Percentiles rank a stretch among this genome's conserved stretches.
These are phyloP conservation scores for Mycena filopes DNA, from an alignment of 768 basidiomycete species.

Conservation along the genomic window DNA sequence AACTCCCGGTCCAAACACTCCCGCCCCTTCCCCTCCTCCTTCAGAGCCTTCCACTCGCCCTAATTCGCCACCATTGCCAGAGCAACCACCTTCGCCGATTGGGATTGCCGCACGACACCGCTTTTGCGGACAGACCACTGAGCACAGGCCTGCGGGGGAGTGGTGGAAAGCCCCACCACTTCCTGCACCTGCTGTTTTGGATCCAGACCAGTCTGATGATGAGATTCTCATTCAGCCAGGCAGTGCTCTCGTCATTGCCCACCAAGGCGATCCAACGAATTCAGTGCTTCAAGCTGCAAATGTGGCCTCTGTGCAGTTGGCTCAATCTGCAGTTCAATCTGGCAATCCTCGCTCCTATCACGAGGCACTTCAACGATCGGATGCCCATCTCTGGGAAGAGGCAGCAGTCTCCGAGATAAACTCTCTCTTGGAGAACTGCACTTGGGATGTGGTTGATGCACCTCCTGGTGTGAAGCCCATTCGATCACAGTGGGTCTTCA, in stretches of 20 bases:
- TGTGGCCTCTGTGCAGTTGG: not conserved
- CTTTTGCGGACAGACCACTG: not conserved
- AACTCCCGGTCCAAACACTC: not conserved
- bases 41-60: not conserved
- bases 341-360: conserved; percentile 1
- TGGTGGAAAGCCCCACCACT: not conserved
- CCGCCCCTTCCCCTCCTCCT: not conserved
- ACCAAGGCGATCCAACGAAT: not conserved
- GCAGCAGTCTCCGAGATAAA: too few relatives aligned
- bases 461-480: not conserved
- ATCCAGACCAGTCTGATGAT: not conserved
- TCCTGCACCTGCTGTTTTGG: not conserved
- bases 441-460: not conserved
- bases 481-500: not conserved
- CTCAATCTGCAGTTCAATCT: not conserved
- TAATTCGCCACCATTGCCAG: not conserved
- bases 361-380: not conserved
- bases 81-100: not conserved
- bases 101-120: not conserved
- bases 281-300: not conserved
- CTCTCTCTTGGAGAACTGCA: not conserved
- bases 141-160: not conserved
- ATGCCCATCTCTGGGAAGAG: too few relatives aligned
- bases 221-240: not conserved
- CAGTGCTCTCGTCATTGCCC: not conserved